Evolutionary conservation across 2,329 filamentous ascomycete species (phyloP), one percentile per base, ranked within the genome.

Genomic region (Cladosporium sp.): DNA sequence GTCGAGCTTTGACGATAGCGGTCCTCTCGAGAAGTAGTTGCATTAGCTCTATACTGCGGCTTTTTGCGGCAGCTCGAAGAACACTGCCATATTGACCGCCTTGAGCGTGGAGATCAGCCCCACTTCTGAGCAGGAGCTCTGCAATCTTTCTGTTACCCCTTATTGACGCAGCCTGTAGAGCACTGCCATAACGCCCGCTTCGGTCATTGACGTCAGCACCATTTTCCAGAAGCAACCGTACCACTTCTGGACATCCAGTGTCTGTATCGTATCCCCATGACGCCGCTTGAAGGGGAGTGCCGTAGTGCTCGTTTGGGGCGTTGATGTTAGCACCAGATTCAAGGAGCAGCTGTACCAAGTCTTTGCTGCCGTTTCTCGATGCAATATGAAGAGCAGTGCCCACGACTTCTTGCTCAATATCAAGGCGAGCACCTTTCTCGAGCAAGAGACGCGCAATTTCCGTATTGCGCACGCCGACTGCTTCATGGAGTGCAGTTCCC

Each of bases 371-470:
- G 19, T 19, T 8, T 9, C 13, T 40, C 37, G 42, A 52, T 11
- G 52, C 46, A 10, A 51, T 53, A 22, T 50, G 53, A n/a, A 57
- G 52, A 16, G 50, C 46, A 28, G 51, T n/a, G 54, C 54, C 31
- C 41, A 43, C 11, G 16, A 34, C 10, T 50, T 31, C 10, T 41
- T 46, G 16, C 16, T 18, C 16, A 18, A 18, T 18, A 18, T 18
- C 16, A 18, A 18, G 16, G 16, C 16, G 16, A 18, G 55, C 58
- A 8, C 55, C 59, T 4, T 33, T 28, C 4, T 54, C 50, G 16
- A 61, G 38, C 32, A 63, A 54, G 13, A 61, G 18, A 33, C 59
- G 44, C 11, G 65, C 58, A 10, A 61, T 28, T 18, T 59, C 56
- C 35, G 54, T 53, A 40, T 56, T 33, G 4, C 56, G 61, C 32